A percentile compares a stretch with the other conserved stretches of the same genome.
phyloP scores from a whole-genome alignment of 2,329 filamentous ascomycete species.

The Cladophialophora bantiana region DNA sequence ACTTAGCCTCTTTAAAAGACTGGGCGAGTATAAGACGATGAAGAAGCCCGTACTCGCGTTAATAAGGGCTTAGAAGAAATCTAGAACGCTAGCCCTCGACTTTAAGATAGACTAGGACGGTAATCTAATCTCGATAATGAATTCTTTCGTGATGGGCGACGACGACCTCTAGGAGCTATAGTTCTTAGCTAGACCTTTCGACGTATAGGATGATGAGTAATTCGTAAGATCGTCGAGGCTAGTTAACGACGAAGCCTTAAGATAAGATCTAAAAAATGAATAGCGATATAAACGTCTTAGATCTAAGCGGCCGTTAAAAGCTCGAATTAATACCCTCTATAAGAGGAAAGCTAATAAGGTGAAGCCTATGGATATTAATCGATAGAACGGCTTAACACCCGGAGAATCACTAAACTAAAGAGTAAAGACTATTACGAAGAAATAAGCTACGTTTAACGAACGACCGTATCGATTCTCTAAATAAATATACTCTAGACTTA shows the following conservation, averaged over 20 bases:
- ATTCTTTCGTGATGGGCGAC: background rate
- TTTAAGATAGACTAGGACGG: background rate
- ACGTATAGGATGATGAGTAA: background rate
- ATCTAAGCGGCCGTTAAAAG: background rate
- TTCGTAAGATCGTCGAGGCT: background rate
- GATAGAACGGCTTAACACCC: background rate
- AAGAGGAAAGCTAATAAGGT: slow-evolving; percentile 2
- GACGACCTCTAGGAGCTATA: background rate
- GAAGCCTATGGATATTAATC: background rate
- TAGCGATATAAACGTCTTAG: background rate
- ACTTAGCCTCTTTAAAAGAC: slow-evolving; percentile 7
- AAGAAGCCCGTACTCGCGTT: slow-evolving; percentile 7
- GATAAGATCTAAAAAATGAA: slow-evolving; percentile 3
- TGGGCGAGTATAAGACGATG: background rate
- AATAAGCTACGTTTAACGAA: background rate
- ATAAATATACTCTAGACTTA: no score
- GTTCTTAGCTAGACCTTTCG: background rate
- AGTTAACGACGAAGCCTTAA: background rate
- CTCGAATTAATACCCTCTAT: slow-evolving; percentile 11
- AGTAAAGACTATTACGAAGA: no score
- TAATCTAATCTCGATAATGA: background rate
- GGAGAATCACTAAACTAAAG: background rate
- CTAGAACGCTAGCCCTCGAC: background rate
- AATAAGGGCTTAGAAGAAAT: slow-evolving; percentile 1
- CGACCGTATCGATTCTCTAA: background rate